A percentile compares a stretch with the other conserved stretches of the same genome.
phyloP scores from a whole-genome alignment of 2,329 filamentous ascomycete species.

The Hymenoscyphus albidus region DNA sequence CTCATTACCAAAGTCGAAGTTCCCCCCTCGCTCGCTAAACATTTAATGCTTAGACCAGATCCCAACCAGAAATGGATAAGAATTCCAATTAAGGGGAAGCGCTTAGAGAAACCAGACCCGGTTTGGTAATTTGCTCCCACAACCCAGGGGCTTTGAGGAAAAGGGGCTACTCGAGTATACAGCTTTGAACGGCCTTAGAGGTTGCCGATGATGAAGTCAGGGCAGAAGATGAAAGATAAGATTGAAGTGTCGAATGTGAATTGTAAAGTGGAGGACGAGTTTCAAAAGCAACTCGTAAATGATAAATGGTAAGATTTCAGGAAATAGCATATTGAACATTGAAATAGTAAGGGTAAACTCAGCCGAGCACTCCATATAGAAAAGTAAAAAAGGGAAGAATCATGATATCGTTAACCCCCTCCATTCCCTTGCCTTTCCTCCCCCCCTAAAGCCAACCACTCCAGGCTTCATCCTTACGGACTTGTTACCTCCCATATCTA shows the following conservation, averaged over 20 bases:
- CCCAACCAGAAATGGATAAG: not conserved
- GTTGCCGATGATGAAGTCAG: not conserved
- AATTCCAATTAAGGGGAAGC: not conserved
- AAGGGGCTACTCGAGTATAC: not conserved
- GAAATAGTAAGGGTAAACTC: too few species aligned
- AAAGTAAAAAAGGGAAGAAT: not conserved
- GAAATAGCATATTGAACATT: too few species aligned
- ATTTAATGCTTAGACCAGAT: not conserved
- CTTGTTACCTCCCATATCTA: not conserved
- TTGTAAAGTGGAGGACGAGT: too few species aligned
- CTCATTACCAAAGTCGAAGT: too few species aligned
- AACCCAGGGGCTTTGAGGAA: not conserved
- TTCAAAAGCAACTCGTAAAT: too few species aligned
- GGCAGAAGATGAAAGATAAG: not conserved
- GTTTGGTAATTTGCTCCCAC: not conserved
- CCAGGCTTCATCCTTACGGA: not conserved
- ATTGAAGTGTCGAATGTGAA: too few species aligned
- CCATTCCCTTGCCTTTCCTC: not conserved
- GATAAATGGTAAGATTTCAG: too few species aligned
- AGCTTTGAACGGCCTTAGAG: not conserved
- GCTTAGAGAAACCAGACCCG: not conserved
- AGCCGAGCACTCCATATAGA: not conserved
- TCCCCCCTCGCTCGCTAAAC: too few species aligned
- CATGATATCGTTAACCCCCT: constrained; percentile 3
- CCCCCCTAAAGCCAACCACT: not conserved